A percentile compares a stretch with the other conserved stretches of the same genome.
These are phyloP conservation scores for Tuber aestivum DNA, from an alignment of 495 filamentous ascomycete genomes.

Conservation along the genomic window DNA sequence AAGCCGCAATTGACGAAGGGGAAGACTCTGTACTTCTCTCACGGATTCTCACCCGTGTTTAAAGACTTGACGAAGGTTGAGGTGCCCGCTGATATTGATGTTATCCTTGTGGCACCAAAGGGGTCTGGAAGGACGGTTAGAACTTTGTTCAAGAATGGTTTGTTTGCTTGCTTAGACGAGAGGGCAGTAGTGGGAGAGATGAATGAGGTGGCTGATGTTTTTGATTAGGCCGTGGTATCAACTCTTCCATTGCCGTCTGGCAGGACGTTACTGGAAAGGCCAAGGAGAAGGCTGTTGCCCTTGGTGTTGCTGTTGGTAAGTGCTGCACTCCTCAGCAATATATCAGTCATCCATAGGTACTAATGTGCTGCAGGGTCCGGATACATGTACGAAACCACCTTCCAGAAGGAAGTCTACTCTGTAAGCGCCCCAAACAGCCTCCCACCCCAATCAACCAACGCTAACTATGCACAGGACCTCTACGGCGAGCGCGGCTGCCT, in stretches of 20 bases:
- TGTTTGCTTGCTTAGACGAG: background rate
- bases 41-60: conserved; percentile 99
- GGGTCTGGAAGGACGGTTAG: conserved; percentile 97
- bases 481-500: conserved; percentile 99
- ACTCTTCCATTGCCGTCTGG: conserved; percentile 96
- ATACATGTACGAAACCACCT: conserved; percentile 99
- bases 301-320: conserved; percentile 82
- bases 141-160: conserved; percentile 66
- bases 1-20: conserved; percentile 97
- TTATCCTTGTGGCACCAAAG: conserved; percentile 98
- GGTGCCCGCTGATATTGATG: conserved; percentile 87
- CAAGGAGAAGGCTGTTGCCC: conserved; percentile 94
- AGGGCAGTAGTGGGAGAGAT: background rate
- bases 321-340: background rate
- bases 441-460: background rate
- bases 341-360: background rate
- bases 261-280: conserved; percentile 98
- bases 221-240: conserved; percentile 74
- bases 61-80: conserved; percentile 99
- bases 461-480: conserved; percentile 53
- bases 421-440: conserved; percentile 9
- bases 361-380: conserved; percentile 49
- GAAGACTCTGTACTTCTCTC: conserved; percentile 99
- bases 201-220: conserved; percentile 54
- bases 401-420: conserved; percentile 99